Evolutionary conservation across 2,329 filamentous ascomycete genomes (phyloP), one percentile per base, ranked within the genome.

Genomic region (Venturia asperata): DNA sequence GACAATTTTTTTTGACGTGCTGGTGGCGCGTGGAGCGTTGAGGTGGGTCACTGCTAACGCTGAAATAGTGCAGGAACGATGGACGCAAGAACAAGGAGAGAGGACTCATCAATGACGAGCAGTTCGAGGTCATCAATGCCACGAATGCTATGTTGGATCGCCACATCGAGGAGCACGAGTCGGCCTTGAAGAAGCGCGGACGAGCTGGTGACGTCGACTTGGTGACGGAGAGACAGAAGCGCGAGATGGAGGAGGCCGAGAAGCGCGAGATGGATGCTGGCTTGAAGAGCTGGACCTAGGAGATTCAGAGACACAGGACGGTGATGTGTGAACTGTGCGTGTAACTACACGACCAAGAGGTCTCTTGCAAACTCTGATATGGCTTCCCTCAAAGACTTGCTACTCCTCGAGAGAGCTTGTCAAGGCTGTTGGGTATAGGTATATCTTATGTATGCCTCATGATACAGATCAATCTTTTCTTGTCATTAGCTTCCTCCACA

Each of bases 51-150:
- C 6, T 58, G 19, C 52, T 58, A 13, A 58, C 17, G 30, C 24
- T 58, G 52, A 15, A 9, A 10, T 30, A 37, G 52, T 58, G 52
- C 52, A 19, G 52, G 6, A 58, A 58, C 37, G 24, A 37, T 58
- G 52, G 13, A 4, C 15, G 5, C 15, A 37, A 58, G 52, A 58
- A 58, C 9, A 58, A 37, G 30, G 52, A 34, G 52, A 34, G 52
- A n/a, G 52, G 52, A n/a, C 6, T 58, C 30, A 58, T 58, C 52
- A 58, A 19, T 24, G 30, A 58, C 15, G 52, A 58, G 30, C 52
- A 58, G 5, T 58, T 58, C 30, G 52, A 58, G 13, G 52, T 15
- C 17, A 58, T 58, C 52, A 19, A 19, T 58, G 52, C 52, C 17
- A 58, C 52, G 30, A 58, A 58, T 17, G 10, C 52, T 19, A n/a